Percentiles rank a stretch among this genome's conserved stretches.
Evolutionary conservation across 768 basidiomycete genomes (phyloP).

Genomic region (Sporobolomyces roseus): DNA sequence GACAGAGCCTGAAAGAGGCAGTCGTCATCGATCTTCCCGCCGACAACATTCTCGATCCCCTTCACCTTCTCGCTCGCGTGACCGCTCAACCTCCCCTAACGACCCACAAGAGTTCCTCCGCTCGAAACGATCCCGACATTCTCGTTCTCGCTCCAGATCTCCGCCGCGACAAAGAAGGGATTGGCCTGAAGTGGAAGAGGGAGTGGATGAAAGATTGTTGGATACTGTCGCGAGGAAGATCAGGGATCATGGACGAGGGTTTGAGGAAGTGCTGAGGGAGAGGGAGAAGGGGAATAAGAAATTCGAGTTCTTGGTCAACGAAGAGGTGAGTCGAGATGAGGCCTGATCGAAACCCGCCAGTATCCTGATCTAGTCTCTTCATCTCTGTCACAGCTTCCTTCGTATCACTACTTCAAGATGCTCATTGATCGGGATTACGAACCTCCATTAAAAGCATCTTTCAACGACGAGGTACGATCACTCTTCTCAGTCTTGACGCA

Average conservation of each 20-base stretch:
- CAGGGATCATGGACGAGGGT: constrained; percentile 71
- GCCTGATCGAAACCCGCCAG: too few species aligned
- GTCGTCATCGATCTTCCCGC: too few species aligned
- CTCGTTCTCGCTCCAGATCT: constrained; percentile 53
- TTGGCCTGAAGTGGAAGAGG: constrained; percentile 52
- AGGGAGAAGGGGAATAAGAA: constrained; percentile 92
- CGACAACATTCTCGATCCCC: constrained; percentile 30
- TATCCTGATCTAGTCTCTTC: not conserved
- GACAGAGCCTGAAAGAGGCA: constrained; percentile 18
- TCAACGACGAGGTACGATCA: constrained; percentile 49
- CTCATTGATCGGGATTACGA: constrained; percentile 50
- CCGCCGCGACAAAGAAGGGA: not conserved
- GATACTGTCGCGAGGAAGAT: constrained; percentile 80
- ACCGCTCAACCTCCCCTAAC: constrained; percentile 13
- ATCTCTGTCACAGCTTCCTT: constrained; percentile 47
- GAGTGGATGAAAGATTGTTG: constrained; percentile 79
- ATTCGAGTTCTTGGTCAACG: constrained; percentile 78
- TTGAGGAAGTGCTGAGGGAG: constrained; percentile 95
- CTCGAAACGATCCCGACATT: constrained; percentile 30
- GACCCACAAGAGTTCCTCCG: constrained; percentile 44
- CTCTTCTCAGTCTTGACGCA: not conserved
- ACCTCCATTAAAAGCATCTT: constrained; percentile 48
- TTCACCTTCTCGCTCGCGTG: constrained; percentile 22
- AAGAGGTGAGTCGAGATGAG: constrained; percentile 44
- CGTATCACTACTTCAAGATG: constrained; percentile 51